Evolutionary conservation across 2,329 filamentous ascomycete species (phyloP).

Genomic region (Periconia sp.): DNA sequence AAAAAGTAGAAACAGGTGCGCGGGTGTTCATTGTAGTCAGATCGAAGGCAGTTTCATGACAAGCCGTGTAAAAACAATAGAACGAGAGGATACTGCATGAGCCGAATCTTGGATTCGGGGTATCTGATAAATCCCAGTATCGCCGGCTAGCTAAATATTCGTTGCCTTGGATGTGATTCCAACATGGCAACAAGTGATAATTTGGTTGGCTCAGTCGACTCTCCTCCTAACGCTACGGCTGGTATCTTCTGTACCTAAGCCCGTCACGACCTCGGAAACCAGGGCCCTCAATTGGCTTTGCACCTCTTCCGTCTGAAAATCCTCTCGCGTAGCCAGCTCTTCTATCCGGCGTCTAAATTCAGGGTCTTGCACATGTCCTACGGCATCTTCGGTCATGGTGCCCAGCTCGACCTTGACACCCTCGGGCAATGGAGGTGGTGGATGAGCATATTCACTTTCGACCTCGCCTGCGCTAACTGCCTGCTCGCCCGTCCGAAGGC

Average conservation of each 20-base stretch:
- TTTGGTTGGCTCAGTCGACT: constrained; percentile 33
- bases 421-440: constrained; percentile 67
- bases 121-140: no score
- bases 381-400: constrained; percentile 61
- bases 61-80: background rate
- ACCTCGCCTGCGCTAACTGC: constrained; percentile 21
- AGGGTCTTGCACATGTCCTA: constrained; percentile 69
- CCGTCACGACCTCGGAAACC: constrained; percentile 76
- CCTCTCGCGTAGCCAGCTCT: constrained; percentile 77
- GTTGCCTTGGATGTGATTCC: background rate
- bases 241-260: constrained; percentile 62
- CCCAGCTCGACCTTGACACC: constrained; percentile 78
- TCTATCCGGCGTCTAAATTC: constrained; percentile 87
- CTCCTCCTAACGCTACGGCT: constrained; percentile 51
- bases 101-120: no score
- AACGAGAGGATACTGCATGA: background rate
- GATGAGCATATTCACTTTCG: constrained; percentile 28
- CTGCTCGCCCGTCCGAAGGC: constrained; percentile 27
- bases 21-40: background rate
- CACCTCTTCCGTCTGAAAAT: constrained; percentile 79
- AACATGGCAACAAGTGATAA: background rate
- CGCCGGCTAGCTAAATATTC: background rate
- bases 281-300: constrained; percentile 78
- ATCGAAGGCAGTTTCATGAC: background rate
- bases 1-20: background rate